Conservation (phyloP, 768 basidiomycete species). For the Pisolithus microcarpus region DNA sequence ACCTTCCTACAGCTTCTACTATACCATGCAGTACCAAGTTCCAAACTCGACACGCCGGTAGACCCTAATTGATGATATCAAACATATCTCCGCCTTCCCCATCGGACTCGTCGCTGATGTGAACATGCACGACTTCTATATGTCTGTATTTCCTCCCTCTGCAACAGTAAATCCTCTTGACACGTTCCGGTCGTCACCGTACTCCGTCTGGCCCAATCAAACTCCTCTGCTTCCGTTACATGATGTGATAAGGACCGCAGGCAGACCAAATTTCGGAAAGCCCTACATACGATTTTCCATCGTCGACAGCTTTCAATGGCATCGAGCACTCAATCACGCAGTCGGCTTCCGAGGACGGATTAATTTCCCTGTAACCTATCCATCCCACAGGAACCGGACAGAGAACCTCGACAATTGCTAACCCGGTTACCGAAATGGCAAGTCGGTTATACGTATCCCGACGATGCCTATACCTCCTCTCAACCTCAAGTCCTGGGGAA, state of each 20-base stretch:
- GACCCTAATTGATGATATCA: slow-evolving; percentile 9
- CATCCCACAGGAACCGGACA: background rate
- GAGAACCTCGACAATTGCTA: background rate
- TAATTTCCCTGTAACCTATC: background rate
- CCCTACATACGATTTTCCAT: slow-evolving; percentile 13
- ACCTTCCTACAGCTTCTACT: background rate
- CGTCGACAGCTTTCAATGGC: slow-evolving; percentile 23
- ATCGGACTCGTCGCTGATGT: slow-evolving; percentile 28
- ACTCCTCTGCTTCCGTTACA: no score
- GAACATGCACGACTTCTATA: slow-evolving; percentile 28
- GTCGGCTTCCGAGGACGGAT: slow-evolving; percentile 7
- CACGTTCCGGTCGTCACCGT: slow-evolving; percentile 10
- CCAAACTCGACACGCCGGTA: background rate
- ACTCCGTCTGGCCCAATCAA: no score
- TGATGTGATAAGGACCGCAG: no score
- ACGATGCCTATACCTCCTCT: background rate
- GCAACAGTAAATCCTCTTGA: slow-evolving; percentile 36
- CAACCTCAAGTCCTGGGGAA: background rate
- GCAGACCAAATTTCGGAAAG: background rate
- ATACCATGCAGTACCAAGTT: background rate
- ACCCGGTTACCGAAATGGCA: background rate
- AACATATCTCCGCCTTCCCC: slow-evolving; percentile 1
- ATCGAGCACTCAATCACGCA: slow-evolving; percentile 25
- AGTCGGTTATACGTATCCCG: background rate
- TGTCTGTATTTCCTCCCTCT: slow-evolving; percentile 10